Evolutionary conservation across 768 basidiomycete genomes (phyloP).

Genomic region (Rhizopogon roseolus): DNA sequence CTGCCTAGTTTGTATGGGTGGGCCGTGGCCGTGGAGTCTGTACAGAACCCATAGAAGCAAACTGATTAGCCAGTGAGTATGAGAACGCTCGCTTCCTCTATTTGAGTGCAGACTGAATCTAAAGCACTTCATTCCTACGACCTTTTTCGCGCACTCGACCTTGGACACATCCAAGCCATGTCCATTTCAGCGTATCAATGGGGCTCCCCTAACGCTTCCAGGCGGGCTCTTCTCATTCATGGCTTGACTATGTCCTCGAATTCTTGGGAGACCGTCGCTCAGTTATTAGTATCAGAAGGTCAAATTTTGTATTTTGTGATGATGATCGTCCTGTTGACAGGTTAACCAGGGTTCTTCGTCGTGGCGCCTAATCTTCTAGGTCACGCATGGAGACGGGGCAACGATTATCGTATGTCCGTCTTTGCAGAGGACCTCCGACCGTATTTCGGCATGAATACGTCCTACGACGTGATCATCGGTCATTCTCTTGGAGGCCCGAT

Average conservation of each 20-base stretch:
- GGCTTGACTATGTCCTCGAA: slow-evolving; percentile 11
- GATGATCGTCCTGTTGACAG: background rate
- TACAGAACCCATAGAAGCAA: too few relatives aligned
- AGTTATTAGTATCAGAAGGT: slow-evolving; percentile 14
- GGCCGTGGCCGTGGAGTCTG: too few relatives aligned
- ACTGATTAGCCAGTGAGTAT: too few relatives aligned
- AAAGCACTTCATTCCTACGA: too few relatives aligned
- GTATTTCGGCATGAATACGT: slow-evolving; percentile 6
- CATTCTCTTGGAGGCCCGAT: slow-evolving; percentile 14
- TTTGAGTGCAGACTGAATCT: background rate
- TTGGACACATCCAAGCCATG: background rate
- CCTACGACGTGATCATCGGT: slow-evolving; percentile 14
- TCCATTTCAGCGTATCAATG: slow-evolving; percentile 9
- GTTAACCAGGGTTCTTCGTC: slow-evolving; percentile 12
- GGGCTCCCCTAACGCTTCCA: slow-evolving; percentile 11
- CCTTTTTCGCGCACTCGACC: too few relatives aligned
- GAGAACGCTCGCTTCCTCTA: background rate
- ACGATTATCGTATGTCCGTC: slow-evolving; percentile 5
- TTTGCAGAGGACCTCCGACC: slow-evolving; percentile 10
- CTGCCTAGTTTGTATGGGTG: too few relatives aligned
- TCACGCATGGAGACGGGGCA: slow-evolving; percentile 7
- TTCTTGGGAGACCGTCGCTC: slow-evolving; percentile 13
- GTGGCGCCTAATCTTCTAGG: slow-evolving; percentile 15
- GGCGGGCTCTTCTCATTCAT: slow-evolving; percentile 11
- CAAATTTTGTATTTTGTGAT: background rate